Conservation (phyloP, 805 yeast genomes). For the Candida ponderosae region DNA sequence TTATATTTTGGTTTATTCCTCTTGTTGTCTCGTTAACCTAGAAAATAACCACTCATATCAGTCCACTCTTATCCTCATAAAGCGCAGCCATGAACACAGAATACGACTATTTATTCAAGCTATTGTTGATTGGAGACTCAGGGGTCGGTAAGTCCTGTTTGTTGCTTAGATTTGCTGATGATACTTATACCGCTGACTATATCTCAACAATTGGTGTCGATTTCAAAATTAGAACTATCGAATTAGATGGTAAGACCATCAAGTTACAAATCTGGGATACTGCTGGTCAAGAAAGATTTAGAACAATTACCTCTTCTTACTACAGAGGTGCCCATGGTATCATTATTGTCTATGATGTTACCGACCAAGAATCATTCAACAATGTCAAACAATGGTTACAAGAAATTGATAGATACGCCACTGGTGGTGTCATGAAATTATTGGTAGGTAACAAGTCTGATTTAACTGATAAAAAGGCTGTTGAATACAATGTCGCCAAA, state of each 20-base stretch:
- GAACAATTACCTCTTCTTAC: constrained; percentile 95
- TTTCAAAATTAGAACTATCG: constrained; percentile 82
- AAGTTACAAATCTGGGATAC: constrained; percentile 99
- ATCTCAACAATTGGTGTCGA: constrained; percentile 98
- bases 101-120: constrained; percentile 95
- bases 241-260: constrained; percentile 93
- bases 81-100: constrained; percentile 90
- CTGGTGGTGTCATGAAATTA: constrained; percentile 93
- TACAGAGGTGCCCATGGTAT: constrained; percentile 99
- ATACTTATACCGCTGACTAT: constrained; percentile 93
- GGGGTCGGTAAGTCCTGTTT: constrained; percentile 98
- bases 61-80: too few relatives aligned
- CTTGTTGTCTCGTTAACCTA: too few relatives aligned
- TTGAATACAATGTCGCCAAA: constrained; percentile 91
- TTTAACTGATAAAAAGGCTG: constrained; percentile 87
- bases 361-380: constrained; percentile 93
- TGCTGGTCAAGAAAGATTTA: constrained; percentile 97
- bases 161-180: constrained; percentile 91
- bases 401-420: constrained; percentile 97
- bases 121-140: constrained; percentile 93
- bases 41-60: too few relatives aligned
- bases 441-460: constrained; percentile 97
- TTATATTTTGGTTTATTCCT: too few relatives aligned
- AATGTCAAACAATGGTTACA: constrained; percentile 98
- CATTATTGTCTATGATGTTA: constrained; percentile 94